Conservation (phyloP, 257 asterid species). For the Salvia splendens region DNA sequence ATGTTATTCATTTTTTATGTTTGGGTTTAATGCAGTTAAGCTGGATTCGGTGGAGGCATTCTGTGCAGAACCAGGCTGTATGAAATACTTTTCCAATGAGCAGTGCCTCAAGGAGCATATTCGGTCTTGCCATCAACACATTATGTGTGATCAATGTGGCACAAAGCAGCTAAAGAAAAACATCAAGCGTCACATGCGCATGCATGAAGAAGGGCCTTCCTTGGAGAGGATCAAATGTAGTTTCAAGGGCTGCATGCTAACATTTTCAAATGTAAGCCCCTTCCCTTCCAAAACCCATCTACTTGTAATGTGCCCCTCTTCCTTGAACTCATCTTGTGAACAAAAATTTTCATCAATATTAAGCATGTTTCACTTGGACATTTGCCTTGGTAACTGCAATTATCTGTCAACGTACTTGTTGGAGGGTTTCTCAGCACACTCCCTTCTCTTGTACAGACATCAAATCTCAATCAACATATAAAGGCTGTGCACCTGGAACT, state of each 20-base stretch:
- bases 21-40: constrained; percentile 56
- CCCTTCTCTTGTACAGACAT: constrained; percentile 44
- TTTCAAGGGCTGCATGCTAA: constrained; percentile 51
- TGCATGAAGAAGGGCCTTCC: constrained; percentile 51
- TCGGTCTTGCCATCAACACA: constrained; percentile 61
- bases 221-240: constrained; percentile 56
- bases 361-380: not conserved
- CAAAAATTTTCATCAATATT: too few relatives aligned
- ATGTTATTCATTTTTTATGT: not conserved
- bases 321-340: not conserved
- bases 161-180: constrained; percentile 77
- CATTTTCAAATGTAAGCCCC: constrained; percentile 67
- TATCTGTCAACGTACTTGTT: not conserved
- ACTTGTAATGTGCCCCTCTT: not conserved
- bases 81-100: constrained; percentile 74
- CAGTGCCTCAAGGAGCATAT: constrained; percentile 78
- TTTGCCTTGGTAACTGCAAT: not conserved
- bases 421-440: not conserved
- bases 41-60: constrained; percentile 72
- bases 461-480: constrained; percentile 75
- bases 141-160: constrained; percentile 74
- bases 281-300: not conserved
- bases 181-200: constrained; percentile 76
- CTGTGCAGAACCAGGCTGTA: constrained; percentile 80
- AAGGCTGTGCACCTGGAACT: constrained; percentile 69